Conservation (phyloP, 192 early-diverging fungal species). For the Coemansia sp. region DNA sequence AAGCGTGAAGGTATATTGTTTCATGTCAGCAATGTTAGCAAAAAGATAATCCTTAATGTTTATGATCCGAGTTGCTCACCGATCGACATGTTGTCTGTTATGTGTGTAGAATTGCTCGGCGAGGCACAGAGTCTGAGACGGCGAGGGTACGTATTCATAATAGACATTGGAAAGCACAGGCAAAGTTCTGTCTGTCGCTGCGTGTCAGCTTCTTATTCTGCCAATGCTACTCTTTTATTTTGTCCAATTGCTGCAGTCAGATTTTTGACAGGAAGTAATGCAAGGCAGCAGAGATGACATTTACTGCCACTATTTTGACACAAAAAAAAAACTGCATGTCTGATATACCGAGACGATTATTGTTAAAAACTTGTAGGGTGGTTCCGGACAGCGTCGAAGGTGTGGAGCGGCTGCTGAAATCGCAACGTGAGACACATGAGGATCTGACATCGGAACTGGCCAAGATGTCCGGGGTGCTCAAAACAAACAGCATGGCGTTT, state of each 20-base stretch:
- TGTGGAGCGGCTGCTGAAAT: conserved; percentile 43
- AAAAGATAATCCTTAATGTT: background rate
- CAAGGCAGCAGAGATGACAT: no score
- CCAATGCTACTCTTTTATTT: no score
- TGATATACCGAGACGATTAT: background rate
- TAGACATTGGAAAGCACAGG: background rate
- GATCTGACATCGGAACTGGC: conserved; percentile 47
- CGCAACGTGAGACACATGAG: conserved; percentile 47
- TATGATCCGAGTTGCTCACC: background rate
- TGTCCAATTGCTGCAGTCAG: no score
- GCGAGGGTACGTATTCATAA: conserved; percentile 30
- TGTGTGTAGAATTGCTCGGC: conserved; percentile 39
- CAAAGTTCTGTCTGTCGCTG: no score
- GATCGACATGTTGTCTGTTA: conserved; percentile 4
- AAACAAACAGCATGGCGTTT: conserved; percentile 48
- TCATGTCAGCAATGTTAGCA: background rate
- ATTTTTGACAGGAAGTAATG: no score
- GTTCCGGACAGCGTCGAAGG: conserved; percentile 38
- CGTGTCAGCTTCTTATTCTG: no score
- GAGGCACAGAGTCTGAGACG: conserved; percentile 43
- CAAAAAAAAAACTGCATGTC: background rate
- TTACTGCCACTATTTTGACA: background rate
- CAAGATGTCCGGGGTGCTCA: conserved; percentile 43
- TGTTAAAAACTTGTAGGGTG: conserved; percentile 19
- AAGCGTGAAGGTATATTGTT: conserved; percentile 22